phyloP scores from a whole-genome alignment of 176 grass and related monocot species.

The Phragmites australis region DNA sequence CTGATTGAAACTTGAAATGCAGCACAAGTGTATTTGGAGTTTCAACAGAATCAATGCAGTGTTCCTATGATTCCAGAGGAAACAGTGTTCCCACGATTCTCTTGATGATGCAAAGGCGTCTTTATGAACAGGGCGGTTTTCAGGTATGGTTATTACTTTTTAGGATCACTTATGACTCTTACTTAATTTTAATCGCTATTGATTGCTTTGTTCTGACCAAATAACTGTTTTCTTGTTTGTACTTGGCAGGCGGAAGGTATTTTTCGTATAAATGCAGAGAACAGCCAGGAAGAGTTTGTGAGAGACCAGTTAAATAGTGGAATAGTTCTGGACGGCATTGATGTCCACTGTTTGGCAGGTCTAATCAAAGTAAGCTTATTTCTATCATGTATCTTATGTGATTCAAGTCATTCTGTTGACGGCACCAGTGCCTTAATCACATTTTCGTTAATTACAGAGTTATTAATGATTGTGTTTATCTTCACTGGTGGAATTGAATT shows the following conservation, averaged over 20 bases:
- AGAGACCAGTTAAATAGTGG: slow-evolving; percentile 71
- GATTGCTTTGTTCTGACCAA: slow-evolving; percentile 23
- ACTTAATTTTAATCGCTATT: neutral
- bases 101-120: slow-evolving; percentile 72
- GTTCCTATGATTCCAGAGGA: slow-evolving; percentile 65
- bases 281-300: slow-evolving; percentile 71
- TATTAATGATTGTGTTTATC: slow-evolving; percentile 27
- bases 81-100: slow-evolving; percentile 79
- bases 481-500: slow-evolving; percentile 11
- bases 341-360: slow-evolving; percentile 78
- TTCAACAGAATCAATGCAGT: slow-evolving; percentile 84
- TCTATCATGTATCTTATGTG: neutral
- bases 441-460: neutral
- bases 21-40: slow-evolving; percentile 71
- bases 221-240: neutral
- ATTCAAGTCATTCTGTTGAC: slow-evolving; percentile 7
- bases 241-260: slow-evolving; percentile 73
- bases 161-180: neutral
- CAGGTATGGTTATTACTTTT: slow-evolving; percentile 44
- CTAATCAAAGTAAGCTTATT: slow-evolving; percentile 65
- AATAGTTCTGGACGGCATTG: slow-evolving; percentile 68
- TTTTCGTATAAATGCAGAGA: slow-evolving; percentile 78
- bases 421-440: neutral
- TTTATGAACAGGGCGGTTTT: slow-evolving; percentile 76
- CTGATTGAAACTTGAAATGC: slow-evolving; percentile 49